Base-by-base conservation (phyloP, 371 early-diverging fungal genomes). In the Mucor mucedo region DNA sequence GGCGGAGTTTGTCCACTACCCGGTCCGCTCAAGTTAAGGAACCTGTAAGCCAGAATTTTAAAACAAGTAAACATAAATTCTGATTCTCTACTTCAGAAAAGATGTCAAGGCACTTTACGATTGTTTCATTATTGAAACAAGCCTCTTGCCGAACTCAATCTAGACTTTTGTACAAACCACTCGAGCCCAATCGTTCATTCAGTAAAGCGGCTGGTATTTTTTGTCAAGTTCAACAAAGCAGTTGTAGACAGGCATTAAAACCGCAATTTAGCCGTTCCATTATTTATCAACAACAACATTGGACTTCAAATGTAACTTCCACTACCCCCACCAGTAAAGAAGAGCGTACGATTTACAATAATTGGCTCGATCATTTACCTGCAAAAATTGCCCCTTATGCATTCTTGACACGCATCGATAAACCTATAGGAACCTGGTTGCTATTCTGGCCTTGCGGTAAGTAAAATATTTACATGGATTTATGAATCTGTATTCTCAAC, bases 401-500 rank as follows among this genome's bases (percentile, higher is more conserved):
- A 13, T 84, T 84, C 56, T 75, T 98, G 35, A 85, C 90, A 4
- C 85, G 98, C 5, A 68, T 96, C 10, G 96, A 96, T 70, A 92
- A 93, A 67, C 97, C 98, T 2, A 90, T 92, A 32, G 98, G 97
- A 1, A 95, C 96, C 3, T 92, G 92, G 90, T 73, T 97, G 33
- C 84, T 98, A 29, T 93, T 85, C 57, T 90, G 95, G 86, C 97
- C 98, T 10, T 95, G 97, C 63, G 84, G 88, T 88, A 86, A 55
- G 16, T 30, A 40, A 30, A 42, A 42, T 21, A 21, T 21, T 21
- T 21, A n/a, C 10, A 42, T 10, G 11, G 11, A 42, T 4, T 10
- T 13, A 42, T 13, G 11, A 42, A 4, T 4, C n/a, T 42, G 42
- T 9, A 4, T 10, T n/a, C 42, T 42, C 10, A 42, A 42, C 10